These are phyloP conservation scores for Allomyces macrogynus DNA, from an alignment of 192 early-diverging fungal genomes.

Conservation along the genomic window DNA sequence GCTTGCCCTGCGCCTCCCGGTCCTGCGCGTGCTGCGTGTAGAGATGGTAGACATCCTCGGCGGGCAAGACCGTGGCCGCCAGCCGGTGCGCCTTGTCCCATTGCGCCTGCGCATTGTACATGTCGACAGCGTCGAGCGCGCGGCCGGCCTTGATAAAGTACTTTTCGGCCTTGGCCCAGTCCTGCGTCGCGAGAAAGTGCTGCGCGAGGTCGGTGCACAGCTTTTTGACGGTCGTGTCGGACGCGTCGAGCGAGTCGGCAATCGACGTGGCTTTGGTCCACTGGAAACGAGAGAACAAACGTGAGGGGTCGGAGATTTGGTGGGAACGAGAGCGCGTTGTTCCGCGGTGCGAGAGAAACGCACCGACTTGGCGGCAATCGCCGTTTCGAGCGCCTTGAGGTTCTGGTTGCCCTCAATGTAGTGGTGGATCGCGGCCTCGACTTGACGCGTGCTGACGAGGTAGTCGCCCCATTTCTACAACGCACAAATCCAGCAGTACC, in stretches of 20 bases:
- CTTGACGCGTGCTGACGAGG: constrained; percentile 34
- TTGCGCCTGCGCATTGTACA: constrained; percentile 33
- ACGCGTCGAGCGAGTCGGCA: constrained; percentile 30
- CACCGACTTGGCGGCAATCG: constrained; percentile 30
- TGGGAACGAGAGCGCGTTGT: background rate
- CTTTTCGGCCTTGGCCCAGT: constrained; percentile 27
- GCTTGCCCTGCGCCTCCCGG: constrained; percentile 31
- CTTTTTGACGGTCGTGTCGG: constrained; percentile 21
- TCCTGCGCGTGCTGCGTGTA: constrained; percentile 40
- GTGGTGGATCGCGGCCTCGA: constrained; percentile 43
- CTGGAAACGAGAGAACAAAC: constrained; percentile 7
- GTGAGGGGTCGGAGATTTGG: background rate
- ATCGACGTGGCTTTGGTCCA: constrained; percentile 44
- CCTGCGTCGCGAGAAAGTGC: constrained; percentile 24
- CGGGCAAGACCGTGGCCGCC: constrained; percentile 34
- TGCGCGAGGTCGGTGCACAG: constrained; percentile 28
- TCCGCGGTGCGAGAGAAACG: background rate
- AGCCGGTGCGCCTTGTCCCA: constrained; percentile 42
- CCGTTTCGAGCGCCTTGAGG: constrained; percentile 33
- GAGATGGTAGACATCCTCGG: constrained; percentile 29
- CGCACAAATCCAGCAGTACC: too few species aligned
- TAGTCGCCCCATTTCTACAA: constrained; percentile 38
- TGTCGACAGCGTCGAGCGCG: constrained; percentile 42
- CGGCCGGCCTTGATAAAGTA: constrained; percentile 30
- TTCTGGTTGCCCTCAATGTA: constrained; percentile 40